phyloP scores from a whole-genome alignment of 305 asterid genomes.

The Rubia balearica region DNA sequence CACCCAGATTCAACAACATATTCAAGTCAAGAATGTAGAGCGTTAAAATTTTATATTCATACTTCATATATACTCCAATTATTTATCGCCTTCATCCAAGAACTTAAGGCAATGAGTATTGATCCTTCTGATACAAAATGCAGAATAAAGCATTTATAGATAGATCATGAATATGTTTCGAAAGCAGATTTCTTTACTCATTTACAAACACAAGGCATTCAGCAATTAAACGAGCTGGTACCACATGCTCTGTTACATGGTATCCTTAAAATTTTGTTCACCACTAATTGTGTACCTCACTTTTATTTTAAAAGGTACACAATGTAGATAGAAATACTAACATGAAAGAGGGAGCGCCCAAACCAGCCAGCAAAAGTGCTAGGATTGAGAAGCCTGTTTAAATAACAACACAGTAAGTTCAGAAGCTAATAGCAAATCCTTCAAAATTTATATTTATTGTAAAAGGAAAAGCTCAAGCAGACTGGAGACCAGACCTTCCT shows the following conservation, averaged over 20 bases:
- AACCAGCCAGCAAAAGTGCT: constrained; percentile 99
- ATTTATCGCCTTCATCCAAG: not conserved
- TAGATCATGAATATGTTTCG: not conserved
- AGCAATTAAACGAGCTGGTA: not conserved
- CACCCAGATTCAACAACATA: not conserved
- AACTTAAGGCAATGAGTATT: not conserved
- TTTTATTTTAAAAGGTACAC: not conserved
- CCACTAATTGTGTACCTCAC: not conserved
- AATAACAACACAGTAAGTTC: not conserved
- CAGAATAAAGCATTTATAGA: not conserved
- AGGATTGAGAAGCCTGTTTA: constrained; percentile 92
- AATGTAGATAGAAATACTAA: constrained; percentile 33
- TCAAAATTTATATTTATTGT: not conserved
- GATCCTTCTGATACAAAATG: too few relatives aligned
- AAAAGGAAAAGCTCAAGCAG: constrained; percentile 14
- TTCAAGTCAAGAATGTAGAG: not conserved
- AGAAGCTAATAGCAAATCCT: constrained; percentile 5
- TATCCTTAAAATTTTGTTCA: not conserved
- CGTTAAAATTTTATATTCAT: not conserved
- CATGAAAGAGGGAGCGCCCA: constrained; percentile 97
- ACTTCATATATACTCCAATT: not conserved
- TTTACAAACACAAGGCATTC: not conserved
- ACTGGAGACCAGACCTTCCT: constrained; percentile 65
- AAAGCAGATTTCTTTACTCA: not conserved
- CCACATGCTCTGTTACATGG: not conserved